Evolutionary conservation across 768 basidiomycete species (phyloP).

Genomic region (Phylloporus arenicola): DNA sequence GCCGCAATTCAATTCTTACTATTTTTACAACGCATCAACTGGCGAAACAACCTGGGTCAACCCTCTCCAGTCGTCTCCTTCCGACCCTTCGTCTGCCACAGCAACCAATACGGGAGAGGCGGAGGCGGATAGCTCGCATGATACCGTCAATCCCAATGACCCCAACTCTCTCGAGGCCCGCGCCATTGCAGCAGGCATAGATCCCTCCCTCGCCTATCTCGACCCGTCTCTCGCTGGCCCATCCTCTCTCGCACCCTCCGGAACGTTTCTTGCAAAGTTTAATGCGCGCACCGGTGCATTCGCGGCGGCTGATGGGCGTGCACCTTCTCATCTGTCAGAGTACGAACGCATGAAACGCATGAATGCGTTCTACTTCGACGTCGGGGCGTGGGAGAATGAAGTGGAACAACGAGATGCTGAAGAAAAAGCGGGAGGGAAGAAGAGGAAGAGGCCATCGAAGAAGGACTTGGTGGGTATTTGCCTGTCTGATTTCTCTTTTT

Average conservation of each 20-base stretch:
- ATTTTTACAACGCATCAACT: constrained; percentile 74
- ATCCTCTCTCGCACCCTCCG: constrained; percentile 32
- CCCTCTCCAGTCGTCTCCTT: constrained; percentile 47
- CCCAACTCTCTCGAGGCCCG: constrained; percentile 58
- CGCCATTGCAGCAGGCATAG: constrained; percentile 74
- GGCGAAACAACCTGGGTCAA: constrained; percentile 83
- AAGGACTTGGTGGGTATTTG: constrained; percentile 67
- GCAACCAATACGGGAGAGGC: constrained; percentile 15
- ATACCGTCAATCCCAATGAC: constrained; percentile 13
- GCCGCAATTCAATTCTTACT: constrained; percentile 73
- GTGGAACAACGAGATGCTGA: constrained; percentile 45
- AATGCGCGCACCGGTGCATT: constrained; percentile 81
- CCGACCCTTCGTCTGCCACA: constrained; percentile 21
- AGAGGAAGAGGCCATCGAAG: constrained; percentile 74
- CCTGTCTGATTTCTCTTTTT: constrained; percentile 5
- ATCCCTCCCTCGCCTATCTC: constrained; percentile 73
- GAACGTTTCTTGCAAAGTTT: constrained; percentile 62
- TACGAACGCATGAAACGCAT: constrained; percentile 73
- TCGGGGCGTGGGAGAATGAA: constrained; percentile 71
- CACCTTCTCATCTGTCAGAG: constrained; percentile 73
- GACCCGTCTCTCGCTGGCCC: constrained; percentile 59
- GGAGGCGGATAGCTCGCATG: constrained; percentile 20
- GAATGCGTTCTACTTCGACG: constrained; percentile 86
- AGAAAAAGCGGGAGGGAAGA: constrained; percentile 56
- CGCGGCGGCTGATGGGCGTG: constrained; percentile 57